These are phyloP conservation scores for Chaetoscypha palmicola DNA, from an alignment of 2,329 filamentous ascomycete genomes.

Conservation along the genomic window DNA sequence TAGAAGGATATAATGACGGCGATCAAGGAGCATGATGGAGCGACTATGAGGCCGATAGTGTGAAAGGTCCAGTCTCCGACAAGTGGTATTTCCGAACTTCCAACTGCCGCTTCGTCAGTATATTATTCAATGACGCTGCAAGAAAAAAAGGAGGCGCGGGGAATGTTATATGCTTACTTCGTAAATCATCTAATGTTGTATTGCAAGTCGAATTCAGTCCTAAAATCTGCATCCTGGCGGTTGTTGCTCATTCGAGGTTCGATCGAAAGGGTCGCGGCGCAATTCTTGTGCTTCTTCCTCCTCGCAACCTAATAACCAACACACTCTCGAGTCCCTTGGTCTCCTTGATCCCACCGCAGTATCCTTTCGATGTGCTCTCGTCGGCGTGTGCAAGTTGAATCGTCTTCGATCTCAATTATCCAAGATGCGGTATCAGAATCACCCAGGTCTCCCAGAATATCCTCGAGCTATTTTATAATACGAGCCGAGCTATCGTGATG, in stretches of 20 bases:
- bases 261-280: neutral
- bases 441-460: too few species aligned
- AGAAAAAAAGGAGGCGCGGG: neutral
- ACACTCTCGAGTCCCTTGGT: too few species aligned
- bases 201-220: slow-evolving; percentile 28
- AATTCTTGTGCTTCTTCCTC: neutral
- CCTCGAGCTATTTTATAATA: too few species aligned
- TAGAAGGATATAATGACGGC: slow-evolving; percentile 48
- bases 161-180: slow-evolving; percentile 29
- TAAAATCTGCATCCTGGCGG: slow-evolving; percentile 18
- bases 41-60: slow-evolving; percentile 45
- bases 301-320: neutral
- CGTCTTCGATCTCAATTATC: neutral
- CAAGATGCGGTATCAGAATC: too few species aligned
- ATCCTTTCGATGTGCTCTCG: too few species aligned
- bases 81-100: slow-evolving; percentile 38
- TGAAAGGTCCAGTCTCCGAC: slow-evolving; percentile 47
- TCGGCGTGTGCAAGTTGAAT: too few species aligned
- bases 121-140: neutral
- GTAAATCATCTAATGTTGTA: slow-evolving; percentile 32
- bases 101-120: slow-evolving; percentile 27
- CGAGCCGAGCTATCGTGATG: too few species aligned
- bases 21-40: slow-evolving; percentile 41
- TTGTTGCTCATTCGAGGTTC: slow-evolving; percentile 16
- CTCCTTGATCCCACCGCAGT: too few species aligned